Evolutionary conservation across 192 early-diverging fungal species (phyloP), one percentile per base, ranked within the genome.

Genomic region (Umbelopsis sp.): DNA sequence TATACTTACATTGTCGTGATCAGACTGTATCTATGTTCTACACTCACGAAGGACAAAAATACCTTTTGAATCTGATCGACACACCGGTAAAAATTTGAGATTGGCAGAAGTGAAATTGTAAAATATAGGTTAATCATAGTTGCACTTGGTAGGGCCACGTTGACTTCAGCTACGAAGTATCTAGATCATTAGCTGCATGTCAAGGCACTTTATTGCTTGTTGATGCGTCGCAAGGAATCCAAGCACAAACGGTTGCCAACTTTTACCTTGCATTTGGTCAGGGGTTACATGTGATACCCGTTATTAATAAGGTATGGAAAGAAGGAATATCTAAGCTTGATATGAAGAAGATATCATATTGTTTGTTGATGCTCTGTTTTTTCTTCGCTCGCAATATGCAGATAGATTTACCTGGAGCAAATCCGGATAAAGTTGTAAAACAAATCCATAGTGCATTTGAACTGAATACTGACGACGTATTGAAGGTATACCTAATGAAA

Each of bases 161-260:
- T 26, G 96, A 98, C 77, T 97, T 97, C 74, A 92, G 88, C 69
- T 98, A 97, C 82, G 97, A 98, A 81, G 97, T 98, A 16, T 96
- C 94, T 16, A 86, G 97, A 7, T 95, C 94, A 25, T 78, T 98
- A 38, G 92, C 95, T 0, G 97, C 97, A 4, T 97, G 96, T 79
- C 96, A 98, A 76, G 96, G 96, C 17, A 91, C 94, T 1, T 77
- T 99, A 16, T 77, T 99, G 21, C 84, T 99, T 22, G 95, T 99
- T 0, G 97, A 99, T 75, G 94, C 96, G 1, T 86, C 90, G 21
- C 95, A 99, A 78, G 97, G 97, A 17, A 93, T 99, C 32, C 96
- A 99, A 77, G 97, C 97, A 1, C 97, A 99, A 79, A 99, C 97
- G 4, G 95, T 98, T 14, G 96, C 97, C 24, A 99, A 97, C 82